Conservation (phyloP, 768 basidiomycete species). For the Amanita inopinata region DNA sequence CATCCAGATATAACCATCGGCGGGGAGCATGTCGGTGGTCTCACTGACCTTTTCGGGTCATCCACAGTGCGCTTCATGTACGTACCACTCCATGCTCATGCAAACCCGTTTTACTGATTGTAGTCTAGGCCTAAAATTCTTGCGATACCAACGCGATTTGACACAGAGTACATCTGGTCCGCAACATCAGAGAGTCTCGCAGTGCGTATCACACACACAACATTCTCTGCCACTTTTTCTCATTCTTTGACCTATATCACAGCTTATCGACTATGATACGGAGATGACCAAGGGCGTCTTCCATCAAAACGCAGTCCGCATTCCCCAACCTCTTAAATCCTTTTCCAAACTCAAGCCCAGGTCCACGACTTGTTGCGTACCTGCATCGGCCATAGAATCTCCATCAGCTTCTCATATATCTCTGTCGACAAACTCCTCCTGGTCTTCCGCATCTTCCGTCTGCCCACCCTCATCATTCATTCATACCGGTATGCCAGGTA, state of each 20-base stretch:
- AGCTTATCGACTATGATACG: constrained; percentile 47
- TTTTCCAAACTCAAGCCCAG: constrained; percentile 13
- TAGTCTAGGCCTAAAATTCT: constrained; percentile 44
- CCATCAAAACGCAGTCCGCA: constrained; percentile 38
- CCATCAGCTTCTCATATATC: constrained; percentile 10
- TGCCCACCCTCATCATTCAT: constrained; percentile 30
- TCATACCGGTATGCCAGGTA: constrained; percentile 38
- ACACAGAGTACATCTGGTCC: constrained; percentile 50
- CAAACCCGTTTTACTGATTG: constrained; percentile 5
- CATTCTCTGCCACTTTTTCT: neutral
- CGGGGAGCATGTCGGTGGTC: constrained; percentile 39
- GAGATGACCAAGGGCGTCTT: constrained; percentile 40
- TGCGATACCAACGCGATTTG: constrained; percentile 53
- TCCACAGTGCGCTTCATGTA: constrained; percentile 46
- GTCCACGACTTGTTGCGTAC: constrained; percentile 13
- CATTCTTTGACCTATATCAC: constrained; percentile 6
- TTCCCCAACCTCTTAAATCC: constrained; percentile 23
- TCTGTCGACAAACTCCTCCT: constrained; percentile 12
- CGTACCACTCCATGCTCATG: constrained; percentile 13
- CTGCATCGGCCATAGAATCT: constrained; percentile 9
- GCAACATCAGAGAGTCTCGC: constrained; percentile 44
- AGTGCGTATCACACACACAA: constrained; percentile 23
- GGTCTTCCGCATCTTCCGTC: constrained; percentile 17
- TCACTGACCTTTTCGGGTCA: constrained; percentile 49
- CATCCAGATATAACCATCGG: constrained; percentile 42